Base-by-base conservation (phyloP, 176 grass and related monocot genomes). In the Microstegium vimineum region DNA sequence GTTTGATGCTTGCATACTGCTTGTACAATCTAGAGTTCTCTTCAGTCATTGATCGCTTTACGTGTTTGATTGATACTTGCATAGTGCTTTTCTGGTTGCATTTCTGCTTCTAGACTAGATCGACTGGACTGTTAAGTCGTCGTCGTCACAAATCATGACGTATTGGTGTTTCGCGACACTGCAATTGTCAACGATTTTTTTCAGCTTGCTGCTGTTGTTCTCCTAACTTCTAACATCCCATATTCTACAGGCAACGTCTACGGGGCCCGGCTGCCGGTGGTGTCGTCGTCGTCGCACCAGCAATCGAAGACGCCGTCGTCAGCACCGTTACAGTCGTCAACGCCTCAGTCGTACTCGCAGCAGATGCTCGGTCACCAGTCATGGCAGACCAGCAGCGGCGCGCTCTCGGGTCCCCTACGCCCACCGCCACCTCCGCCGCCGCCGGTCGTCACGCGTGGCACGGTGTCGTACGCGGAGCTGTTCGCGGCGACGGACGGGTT, bases 401-500 rank as follows among this genome's bases (percentile, higher is more conserved):
- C 28, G 8, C 37, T 43, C 4, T 69, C 76, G 0, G 82, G 75
- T 5, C 76, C 81, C 0, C 68, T 62, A 37, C 35, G 56, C 5
- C 77, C 60, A 18, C 76, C 35, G 1, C 77, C n/a, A n/a, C n/a
- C n/a, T n/a, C n/a, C 32, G 0, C 67, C 45, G 5, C 76, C 64
- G 6, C 25, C 34, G 16, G 12, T 86, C n/a, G n/a, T n/a, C 2
- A 37, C 77, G 0, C 77, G 82, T n/a, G 87, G 86, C 52, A 49
- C 88, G 31, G 85, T 87, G 36, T 84, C 77, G 16, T 98, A 94
- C 41, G 95, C 87, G 18, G 90, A 93, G 70, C 77, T 98, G 43
- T 60, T 52, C 4, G 74, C 38, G 57, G 90, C 92, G 56, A 91
- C 95, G 6, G 70, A 11, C 25, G 90, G 90, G 52, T 98, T 98